Evolutionary conservation across 768 basidiomycete species (phyloP), one percentile per base, ranked within the genome.

Genomic region (Phylloporus sp.): DNA sequence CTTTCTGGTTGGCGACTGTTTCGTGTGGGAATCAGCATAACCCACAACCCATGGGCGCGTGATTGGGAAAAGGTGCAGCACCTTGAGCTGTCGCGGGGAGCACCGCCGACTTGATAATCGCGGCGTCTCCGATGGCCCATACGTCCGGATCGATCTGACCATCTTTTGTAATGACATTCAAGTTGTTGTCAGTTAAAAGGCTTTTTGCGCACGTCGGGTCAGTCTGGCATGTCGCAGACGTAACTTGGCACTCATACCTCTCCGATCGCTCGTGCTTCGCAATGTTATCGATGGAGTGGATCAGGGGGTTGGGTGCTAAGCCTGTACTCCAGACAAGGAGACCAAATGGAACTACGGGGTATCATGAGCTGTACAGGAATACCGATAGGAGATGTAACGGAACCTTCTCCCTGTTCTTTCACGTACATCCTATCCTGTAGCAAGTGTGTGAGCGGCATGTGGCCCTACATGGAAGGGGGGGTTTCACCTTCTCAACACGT

Each of bases 291-390:
- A 90, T 77, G 0, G 76, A 72, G 49, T 75, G 66, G 42, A 92
- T 76, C 22, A 93, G 69, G 7, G 91, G 90, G 60, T 92, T 93
- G 4, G 88, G 80, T 6, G 87, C 77, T 3, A 93, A 71, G 2
- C 90, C 91, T 3, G 91, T 93, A 50, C 82, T 85, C 90, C 90
- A 93, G 14, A 93, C 88, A 10, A 90, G 75, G 18, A 93, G 69
- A 21, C 91, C 90, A 62, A 84, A 88, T 6, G 80, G 82, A 29
- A 90, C 89, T 89, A 49, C 11, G 49, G 38, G 40, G 46, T 42
- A 29, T 42, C 49, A 13, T 51, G 37, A 48, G 52, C 9, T 17
- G 14, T 17, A 38, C 42, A 20, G 39, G 11, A 35, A 54, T 33
- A 36, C 41, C 22, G 24, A 34, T 29, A 52, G 44, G 52, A 32